phyloP scores from a whole-genome alignment of 164 flowering plant genomes.

The Annona squamosa region DNA sequence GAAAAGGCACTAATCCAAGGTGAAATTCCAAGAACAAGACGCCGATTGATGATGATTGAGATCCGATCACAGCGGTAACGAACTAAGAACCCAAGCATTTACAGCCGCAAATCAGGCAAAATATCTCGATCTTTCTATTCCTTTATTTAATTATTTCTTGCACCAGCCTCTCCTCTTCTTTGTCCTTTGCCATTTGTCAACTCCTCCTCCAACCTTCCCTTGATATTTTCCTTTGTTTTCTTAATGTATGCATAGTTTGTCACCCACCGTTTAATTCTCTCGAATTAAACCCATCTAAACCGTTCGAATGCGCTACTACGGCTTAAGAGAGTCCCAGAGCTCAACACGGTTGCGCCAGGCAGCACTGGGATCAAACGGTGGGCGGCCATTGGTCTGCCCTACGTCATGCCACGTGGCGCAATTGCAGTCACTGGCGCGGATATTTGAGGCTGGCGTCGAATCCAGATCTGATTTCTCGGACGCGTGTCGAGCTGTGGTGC shows the following conservation, averaged over 20 bases:
- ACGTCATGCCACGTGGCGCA: not conserved
- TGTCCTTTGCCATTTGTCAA: not conserved
- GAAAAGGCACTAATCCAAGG: not conserved
- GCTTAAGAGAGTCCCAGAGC: not conserved
- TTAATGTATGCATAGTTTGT: not conserved
- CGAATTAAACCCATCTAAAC: not conserved
- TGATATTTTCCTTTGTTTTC: not conserved
- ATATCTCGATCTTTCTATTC: not conserved
- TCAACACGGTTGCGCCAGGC: not conserved
- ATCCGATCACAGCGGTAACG: not conserved
- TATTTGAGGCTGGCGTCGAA: not conserved
- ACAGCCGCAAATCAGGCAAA: not conserved
- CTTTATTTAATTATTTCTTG: not conserved
- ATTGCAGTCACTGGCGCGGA: not conserved
- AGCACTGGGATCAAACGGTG: not conserved
- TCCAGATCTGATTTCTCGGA: not conserved
- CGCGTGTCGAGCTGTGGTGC: not conserved
- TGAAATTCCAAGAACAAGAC: not conserved
- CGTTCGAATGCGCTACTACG: not conserved
- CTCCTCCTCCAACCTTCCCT: not conserved
- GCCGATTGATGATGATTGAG: not conserved
- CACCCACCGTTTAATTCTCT: not conserved
- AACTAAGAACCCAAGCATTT: not conserved
- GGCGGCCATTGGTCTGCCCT: not conserved
- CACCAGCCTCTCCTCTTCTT: not conserved